Evolutionary conservation across 169 alveolate genomes (phyloP), one percentile per base, ranked within the genome.

Genomic region (Plasmodium vivax): DNA sequence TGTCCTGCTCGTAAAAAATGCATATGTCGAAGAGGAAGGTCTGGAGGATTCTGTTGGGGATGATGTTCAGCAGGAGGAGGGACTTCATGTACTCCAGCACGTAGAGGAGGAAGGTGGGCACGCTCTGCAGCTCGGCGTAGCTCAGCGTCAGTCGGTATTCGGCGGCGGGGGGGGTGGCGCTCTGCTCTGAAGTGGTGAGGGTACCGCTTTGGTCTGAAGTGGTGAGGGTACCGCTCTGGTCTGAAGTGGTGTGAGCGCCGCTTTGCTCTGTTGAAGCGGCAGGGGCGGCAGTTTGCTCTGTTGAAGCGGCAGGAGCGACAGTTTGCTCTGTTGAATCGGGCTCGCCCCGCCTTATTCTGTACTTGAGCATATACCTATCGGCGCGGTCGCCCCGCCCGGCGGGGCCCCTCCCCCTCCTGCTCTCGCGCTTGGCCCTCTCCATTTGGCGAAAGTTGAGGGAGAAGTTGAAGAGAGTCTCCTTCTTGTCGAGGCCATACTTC

Each of bases 41-140:
- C 58, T 88, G 94, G 8, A 88, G 47, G 5, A 88, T 88, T 9
- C 94, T n/a, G 38, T 88, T 88, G 32, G 94, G 94, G 27, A 88
- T 51, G 16, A 88, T 88, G 77, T 88, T 88, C 82, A 88, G 45
- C 43, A 19, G 36, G 45, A 88, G 82, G 16, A 88, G 82, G 9
- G 94, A 88, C 23, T 88, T 88, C 94, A 88, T 88, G 51, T 88
- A 88, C 14, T 88, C 94, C 43, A 88, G 56, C 2, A 88, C 88
- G 36, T 88, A 88, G 62, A 88, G 80, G 45, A 88, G 82, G 82
- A 88, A 80, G 36, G 58, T 54, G 12, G 94, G 88, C 3, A 32
- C 16, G 72, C 62, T 88, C 2, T 88, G 88, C 6, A 88, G 82
- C 30, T 88, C 90, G 10, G 94, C 56, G 72, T 88, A 80, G 19